Evolutionary conservation across 2,329 filamentous ascomycete genomes (phyloP).

Genomic region (Geoglossum cookeanum): DNA sequence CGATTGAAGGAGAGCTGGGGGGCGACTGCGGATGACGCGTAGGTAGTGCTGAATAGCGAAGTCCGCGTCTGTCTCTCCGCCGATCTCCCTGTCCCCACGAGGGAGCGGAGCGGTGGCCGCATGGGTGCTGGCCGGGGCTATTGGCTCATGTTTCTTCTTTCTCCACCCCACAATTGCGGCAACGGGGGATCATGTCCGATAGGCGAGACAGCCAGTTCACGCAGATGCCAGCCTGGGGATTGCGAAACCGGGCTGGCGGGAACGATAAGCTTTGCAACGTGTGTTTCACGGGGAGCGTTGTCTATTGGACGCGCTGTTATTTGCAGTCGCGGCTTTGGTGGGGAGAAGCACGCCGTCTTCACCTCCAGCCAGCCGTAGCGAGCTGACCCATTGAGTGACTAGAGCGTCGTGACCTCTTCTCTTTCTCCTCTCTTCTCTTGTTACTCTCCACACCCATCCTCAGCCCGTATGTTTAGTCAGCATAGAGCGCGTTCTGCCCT

Average conservation of each 20-base stretch:
- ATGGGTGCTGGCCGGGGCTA: neutral
- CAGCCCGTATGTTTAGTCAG: too few species aligned
- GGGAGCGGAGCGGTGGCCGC: neutral
- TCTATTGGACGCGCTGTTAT: neutral
- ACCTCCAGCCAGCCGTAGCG: neutral
- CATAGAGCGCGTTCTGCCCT: too few species aligned
- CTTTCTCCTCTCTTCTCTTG: too few species aligned
- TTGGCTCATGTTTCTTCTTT: neutral
- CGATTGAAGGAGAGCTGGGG: neutral
- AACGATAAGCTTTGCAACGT: neutral
- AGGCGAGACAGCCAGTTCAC: neutral
- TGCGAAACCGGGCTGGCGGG: neutral
- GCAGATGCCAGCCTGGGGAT: neutral
- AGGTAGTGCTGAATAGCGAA: neutral
- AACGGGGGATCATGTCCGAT: neutral
- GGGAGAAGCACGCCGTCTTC: neutral
- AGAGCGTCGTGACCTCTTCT: too few species aligned
- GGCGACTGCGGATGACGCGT: neutral
- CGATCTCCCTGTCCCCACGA: neutral
- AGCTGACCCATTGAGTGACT: too few species aligned
- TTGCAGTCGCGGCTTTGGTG: neutral
- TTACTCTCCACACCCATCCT: too few species aligned
- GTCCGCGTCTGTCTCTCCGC: neutral
- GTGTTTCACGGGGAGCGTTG: neutral
- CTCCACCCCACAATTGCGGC: neutral